Base-by-base conservation (phyloP, 192 early-diverging fungal genomes). In the Diversispora epigaea region DNA sequence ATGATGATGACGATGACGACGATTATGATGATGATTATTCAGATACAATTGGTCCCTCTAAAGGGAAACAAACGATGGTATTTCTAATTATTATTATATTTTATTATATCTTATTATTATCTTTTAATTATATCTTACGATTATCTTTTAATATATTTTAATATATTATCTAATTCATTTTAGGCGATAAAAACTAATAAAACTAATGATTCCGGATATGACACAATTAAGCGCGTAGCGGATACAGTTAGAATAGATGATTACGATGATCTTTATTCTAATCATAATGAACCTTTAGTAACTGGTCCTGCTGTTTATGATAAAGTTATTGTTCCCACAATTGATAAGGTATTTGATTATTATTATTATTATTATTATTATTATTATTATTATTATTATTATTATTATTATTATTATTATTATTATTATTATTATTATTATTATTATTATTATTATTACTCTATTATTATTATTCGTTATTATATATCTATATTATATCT, bases 161-260 rank as follows among this genome's bases (percentile, higher is more conserved):
- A 45, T 75, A 32, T 41, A 54, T n/a, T 71, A 44, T 17, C 55
- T 71, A 0, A 56, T 10, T 75, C 14, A 44, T 6, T 46, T 54
- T 43, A 77, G 76, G 68, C 60, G 14, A 52, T 50, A 14, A 65
- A 69, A 4, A 40, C 70, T 39, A 77, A 58, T 6, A 65, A 69
- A 4, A 40, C 70, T 45, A 77, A 58, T 55, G 83, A 80, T 55
- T 81, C 80, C 6, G 80, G 77, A 25, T 84, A 78, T 60, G 83
- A 82, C 8, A 84, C 83, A 17, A 71, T 84, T 17, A 76, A 79
- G 45, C 54, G 60, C 60, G 8, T 71, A 61, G 2, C 25, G 25
- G 21, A 52, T 60, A 40, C 71, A 73, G 40, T 15, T 62, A 11
- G 69, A 76, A n/a, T 63, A 65, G 49, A 78, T 61, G 45, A 79